phyloP scores from a whole-genome alignment of 805 yeast genomes.

The Saccharomycopsis guyanensis region DNA sequence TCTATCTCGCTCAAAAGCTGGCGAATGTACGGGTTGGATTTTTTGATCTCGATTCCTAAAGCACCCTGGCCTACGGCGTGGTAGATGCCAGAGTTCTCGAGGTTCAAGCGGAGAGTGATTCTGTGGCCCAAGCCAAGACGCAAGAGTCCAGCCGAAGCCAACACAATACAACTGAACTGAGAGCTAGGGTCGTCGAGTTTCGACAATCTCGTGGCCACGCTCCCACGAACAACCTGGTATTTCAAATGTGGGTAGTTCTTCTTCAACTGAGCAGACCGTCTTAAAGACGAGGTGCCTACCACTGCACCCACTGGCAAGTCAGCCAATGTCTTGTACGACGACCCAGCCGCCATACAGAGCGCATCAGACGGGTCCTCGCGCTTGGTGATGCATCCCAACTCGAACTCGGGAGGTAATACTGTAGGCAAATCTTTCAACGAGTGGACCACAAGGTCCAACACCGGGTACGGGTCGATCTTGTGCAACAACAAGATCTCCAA shows the following conservation, averaged over 20 bases:
- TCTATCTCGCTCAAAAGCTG: constrained; percentile 57
- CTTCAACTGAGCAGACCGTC: constrained; percentile 86
- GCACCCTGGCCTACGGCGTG: constrained; percentile 99
- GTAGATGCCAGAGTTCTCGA: constrained; percentile 75
- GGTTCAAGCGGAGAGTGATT: constrained; percentile 49
- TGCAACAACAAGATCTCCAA: constrained; percentile 69
- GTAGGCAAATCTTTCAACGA: constrained; percentile 94
- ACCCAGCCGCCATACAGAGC: constrained; percentile 60
- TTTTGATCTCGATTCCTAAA: constrained; percentile 81
- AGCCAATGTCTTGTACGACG: constrained; percentile 52
- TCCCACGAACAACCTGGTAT: constrained; percentile 85
- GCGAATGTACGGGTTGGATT: constrained; percentile 51
- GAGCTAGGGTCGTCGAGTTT: constrained; percentile 71
- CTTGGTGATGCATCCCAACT: constrained; percentile 75
- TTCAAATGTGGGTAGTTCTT: constrained; percentile 67
- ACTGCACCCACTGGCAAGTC: constrained; percentile 81
- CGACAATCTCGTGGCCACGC: constrained; percentile 65
- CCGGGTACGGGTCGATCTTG: constrained; percentile 52
- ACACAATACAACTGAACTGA: constrained; percentile 62
- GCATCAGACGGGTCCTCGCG: constrained; percentile 96
- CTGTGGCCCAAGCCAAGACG: constrained; percentile 67
- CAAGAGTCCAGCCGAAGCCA: constrained; percentile 88
- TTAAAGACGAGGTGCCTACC: constrained; percentile 90
- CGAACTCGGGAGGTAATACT: constrained; percentile 78
- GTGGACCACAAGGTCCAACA: constrained; percentile 85